Percentiles rank a stretch among this genome's conserved stretches.
phyloP scores from a whole-genome alignment of 768 basidiomycete genomes.

The Leccinum boreale region DNA sequence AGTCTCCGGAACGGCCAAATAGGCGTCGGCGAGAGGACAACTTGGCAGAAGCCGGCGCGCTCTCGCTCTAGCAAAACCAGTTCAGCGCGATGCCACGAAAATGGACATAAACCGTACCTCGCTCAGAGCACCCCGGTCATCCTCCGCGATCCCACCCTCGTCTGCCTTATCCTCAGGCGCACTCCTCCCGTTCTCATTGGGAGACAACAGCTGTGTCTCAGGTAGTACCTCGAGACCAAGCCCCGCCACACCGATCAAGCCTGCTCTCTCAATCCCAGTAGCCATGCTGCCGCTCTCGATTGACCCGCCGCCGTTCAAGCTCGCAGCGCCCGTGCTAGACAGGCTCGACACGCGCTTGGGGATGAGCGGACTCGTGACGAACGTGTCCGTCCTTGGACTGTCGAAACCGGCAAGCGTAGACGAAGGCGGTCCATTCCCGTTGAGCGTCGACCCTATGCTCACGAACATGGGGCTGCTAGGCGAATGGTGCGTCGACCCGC shows the following conservation, averaged over 20 bases:
- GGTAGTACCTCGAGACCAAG: conserved; percentile 32
- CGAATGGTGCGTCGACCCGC: conserved; percentile 44
- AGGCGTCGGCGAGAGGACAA: conserved; percentile 44
- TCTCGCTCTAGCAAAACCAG: conserved; percentile 45
- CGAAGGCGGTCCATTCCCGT: conserved; percentile 18
- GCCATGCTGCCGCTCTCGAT: conserved; percentile 16
- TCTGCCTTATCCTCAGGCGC: conserved; percentile 31
- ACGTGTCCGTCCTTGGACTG: conserved; percentile 26
- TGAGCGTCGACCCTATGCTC: conserved; percentile 30
- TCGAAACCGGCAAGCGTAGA: conserved; percentile 31
- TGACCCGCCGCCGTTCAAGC: conserved; percentile 25
- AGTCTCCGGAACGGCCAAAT: conserved; percentile 58
- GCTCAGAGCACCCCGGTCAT: conserved; percentile 59
- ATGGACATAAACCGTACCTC: conserved; percentile 48
- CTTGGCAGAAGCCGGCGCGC: conserved; percentile 34
- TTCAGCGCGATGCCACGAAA: not conserved
- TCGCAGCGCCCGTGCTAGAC: conserved; percentile 23
- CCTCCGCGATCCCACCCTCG: conserved; percentile 30
- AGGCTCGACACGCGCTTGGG: conserved; percentile 26
- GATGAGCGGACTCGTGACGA: conserved; percentile 12
- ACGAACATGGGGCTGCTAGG: conserved; percentile 38
- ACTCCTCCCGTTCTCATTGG: conserved; percentile 58
- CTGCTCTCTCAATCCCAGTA: conserved; percentile 19
- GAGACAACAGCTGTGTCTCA: conserved; percentile 55
- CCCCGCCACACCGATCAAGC: conserved; percentile 21